Base-by-base conservation (phyloP, 1,284 basidiomycete species). In the Coniophora puteana region DNA sequence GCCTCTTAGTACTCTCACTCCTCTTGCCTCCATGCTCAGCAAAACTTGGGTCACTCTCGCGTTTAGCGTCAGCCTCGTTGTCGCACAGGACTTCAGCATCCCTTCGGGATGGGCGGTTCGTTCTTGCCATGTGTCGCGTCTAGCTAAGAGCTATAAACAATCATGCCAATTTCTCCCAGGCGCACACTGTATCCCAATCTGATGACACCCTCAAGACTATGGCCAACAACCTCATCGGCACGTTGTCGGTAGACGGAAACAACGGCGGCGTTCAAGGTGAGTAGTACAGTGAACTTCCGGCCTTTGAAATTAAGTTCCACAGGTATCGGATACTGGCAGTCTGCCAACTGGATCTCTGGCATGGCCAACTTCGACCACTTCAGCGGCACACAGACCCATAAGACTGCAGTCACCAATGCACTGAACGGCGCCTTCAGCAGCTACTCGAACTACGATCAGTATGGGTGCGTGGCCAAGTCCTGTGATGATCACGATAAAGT, bases 271-370 rank as follows among this genome's bases (percentile, higher is more conserved):
- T 40, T 24, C 36, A 18, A 6, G 39, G 39, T 40, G 20, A 32
- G 33, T 11, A 35, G n/a, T n/a, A n/a, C n/a, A n/a, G n/a, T n/a
- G n/a, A n/a, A n/a, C n/a, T n/a, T n/a, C n/a, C n/a, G n/a, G n/a
- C n/a, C n/a, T n/a, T n/a, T n/a, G n/a, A n/a, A n/a, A n/a, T n/a
- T n/a, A n/a, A n/a, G n/a, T n/a, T n/a, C n/a, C n/a, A n/a, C n/a
- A 73, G 70, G 65, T 7, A 65, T 74, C 25, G 61, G 69, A 32
- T 75, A 62, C 46, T 74, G 74, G 71, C 68, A 72, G 45, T 61
- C 69, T 14, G 73, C 61, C 3, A 75, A 74, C 38, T 69, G 66
- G 5, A 69, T 62, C 54, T 69, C 70, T 12, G 67, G 63, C 13
- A 63, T 71, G 60, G 72, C 69, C n/a, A 43, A 44, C 16, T 8